Conservation (phyloP, 1,284 basidiomycete genomes). For the Apiotrichum gracile region DNA sequence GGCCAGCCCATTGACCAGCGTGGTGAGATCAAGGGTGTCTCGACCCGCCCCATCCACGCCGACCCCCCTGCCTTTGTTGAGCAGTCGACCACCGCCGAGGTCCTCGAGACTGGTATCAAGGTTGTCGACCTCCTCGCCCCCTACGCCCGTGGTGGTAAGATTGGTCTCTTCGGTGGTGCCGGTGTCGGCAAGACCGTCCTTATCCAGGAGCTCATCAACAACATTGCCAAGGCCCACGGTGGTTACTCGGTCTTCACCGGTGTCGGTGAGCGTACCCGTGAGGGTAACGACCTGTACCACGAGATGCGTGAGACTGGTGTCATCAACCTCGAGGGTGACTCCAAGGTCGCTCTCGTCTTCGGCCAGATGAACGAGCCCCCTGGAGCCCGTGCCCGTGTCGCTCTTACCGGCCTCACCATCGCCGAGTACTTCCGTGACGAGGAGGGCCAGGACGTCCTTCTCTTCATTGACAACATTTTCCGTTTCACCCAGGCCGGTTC, state of each 20-base stretch:
- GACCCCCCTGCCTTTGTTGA: slow-evolving; percentile 95
- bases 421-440: slow-evolving; percentile 99
- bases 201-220: slow-evolving; percentile 97
- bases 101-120: slow-evolving; percentile 99
- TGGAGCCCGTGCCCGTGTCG: slow-evolving; percentile 99
- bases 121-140: slow-evolving; percentile 98
- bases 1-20: slow-evolving; percentile 99
- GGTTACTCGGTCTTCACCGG: slow-evolving; percentile 99
- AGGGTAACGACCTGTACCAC: slow-evolving; percentile 99
- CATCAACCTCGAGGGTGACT: slow-evolving; percentile 97
- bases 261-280: slow-evolving; percentile 96
- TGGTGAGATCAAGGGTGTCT: slow-evolving; percentile 94
- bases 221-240: slow-evolving; percentile 99
- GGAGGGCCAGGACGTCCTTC: slow-evolving; percentile 98
- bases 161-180: slow-evolving; percentile 99
- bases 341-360: slow-evolving; percentile 99
- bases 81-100: slow-evolving; percentile 95
- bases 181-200: slow-evolving; percentile 99
- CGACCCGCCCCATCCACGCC: slow-evolving; percentile 85
- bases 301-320: slow-evolving; percentile 99
- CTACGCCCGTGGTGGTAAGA: slow-evolving; percentile 99
- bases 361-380: slow-evolving; percentile 99
- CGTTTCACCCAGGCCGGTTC: slow-evolving; percentile 99
- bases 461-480: slow-evolving; percentile 99
- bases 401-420: slow-evolving; percentile 95